Evolutionary conservation across 2,329 filamentous ascomycete species (phyloP).

Genomic region (Geosmithia putterillii): DNA sequence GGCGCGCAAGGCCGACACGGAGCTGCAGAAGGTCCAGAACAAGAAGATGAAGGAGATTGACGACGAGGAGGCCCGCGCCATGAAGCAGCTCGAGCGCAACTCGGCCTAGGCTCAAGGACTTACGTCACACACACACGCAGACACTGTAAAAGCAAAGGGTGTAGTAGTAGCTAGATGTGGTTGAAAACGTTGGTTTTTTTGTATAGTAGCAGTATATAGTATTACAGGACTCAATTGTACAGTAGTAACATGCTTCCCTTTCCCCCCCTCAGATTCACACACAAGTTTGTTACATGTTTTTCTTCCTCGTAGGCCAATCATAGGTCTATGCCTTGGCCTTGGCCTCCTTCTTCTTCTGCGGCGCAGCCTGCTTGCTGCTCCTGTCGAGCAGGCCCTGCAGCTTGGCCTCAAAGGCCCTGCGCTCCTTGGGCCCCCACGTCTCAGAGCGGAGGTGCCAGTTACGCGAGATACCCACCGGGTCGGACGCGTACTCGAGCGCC

Average conservation of each 20-base stretch:
- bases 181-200: no score
- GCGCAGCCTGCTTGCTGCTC: slow-evolving; percentile 6
- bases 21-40: slow-evolving; percentile 36
- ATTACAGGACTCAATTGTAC: slow-evolving; percentile 5
- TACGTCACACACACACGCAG: no score
- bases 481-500: slow-evolving; percentile 17
- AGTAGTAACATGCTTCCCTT: background rate
- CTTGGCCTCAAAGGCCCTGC: slow-evolving; percentile 26
- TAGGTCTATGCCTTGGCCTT: background rate
- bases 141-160: no score
- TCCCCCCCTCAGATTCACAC: background rate
- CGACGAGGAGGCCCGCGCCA: slow-evolving; percentile 32
- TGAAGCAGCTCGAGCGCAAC: slow-evolving; percentile 24
- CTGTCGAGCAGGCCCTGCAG: slow-evolving; percentile 16
- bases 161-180: no score
- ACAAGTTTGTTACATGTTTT: background rate
- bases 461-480: slow-evolving; percentile 19
- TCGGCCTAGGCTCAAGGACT: slow-evolving; percentile 1
- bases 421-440: slow-evolving; percentile 20
- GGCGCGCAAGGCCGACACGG: slow-evolving; percentile 33
- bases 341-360: slow-evolving; percentile 8
- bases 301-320: background rate
- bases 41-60: slow-evolving; percentile 40
- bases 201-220: slow-evolving; percentile 2
- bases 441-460: slow-evolving; percentile 23